A percentile compares a stretch with the other conserved stretches of the same genome.
Evolutionary conservation across 139 green algal genomes (phyloP).

Genomic region (Chlamydomonas asymmetrica): DNA sequence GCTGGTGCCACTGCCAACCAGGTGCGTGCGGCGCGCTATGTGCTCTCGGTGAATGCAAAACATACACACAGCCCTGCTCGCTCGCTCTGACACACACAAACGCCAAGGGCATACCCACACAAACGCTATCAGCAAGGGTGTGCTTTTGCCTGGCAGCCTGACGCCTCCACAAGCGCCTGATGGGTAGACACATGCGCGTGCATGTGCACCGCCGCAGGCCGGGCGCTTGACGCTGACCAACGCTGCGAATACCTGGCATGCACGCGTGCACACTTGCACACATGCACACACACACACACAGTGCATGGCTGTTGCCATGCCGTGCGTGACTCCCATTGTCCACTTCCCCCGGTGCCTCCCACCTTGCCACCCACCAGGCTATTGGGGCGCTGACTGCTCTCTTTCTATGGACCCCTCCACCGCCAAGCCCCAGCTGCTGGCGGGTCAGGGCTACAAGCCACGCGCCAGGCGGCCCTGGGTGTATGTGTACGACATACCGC

Average conservation of each 20-base stretch:
- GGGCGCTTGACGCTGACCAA: neutral
- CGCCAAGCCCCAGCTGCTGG: neutral
- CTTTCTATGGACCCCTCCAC: neutral
- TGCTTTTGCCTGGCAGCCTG: neutral
- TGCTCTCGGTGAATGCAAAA: neutral
- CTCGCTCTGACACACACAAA: too few species aligned
- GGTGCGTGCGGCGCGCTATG: neutral
- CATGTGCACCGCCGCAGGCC: too few species aligned
- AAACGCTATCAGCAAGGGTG: neutral
- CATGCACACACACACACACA: neutral
- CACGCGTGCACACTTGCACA: neutral
- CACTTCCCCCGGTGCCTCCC: neutral
- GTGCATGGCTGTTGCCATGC: neutral
- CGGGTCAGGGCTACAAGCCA: slow-evolving; percentile 8
- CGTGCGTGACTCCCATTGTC: neutral
- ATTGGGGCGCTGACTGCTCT: slow-evolving; percentile 20
- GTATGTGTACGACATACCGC: slow-evolving; percentile 32
- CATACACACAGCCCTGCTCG: neutral
- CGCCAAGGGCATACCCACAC: neutral
- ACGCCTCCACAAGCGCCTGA: neutral
- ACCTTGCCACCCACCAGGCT: neutral
- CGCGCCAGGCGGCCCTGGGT: slow-evolving; percentile 14
- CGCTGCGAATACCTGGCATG: neutral
- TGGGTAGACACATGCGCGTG: too few species aligned
- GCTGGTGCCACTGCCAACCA: slow-evolving; percentile 4